phyloP scores from a whole-genome alignment of 352 stramenopile species.

The Phytophthora meadii region DNA sequence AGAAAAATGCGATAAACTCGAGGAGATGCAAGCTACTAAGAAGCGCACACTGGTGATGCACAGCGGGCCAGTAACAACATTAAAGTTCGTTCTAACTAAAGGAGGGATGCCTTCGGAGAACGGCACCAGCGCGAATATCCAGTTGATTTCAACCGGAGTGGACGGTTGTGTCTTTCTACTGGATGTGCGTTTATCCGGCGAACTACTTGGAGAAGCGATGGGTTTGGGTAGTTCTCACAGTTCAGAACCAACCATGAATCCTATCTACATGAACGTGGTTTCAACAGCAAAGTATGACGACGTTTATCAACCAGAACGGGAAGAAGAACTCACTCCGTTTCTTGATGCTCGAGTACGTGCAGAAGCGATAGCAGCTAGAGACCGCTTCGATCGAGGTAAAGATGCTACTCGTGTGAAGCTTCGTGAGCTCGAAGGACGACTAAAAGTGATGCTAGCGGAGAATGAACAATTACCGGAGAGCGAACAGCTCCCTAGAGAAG shows the following conservation, averaged over 20 bases:
- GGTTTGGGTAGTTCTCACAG: slow-evolving; percentile 9
- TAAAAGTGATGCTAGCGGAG: slow-evolving; percentile 72
- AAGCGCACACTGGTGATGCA: slow-evolving; percentile 74
- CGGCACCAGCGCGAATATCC: slow-evolving; percentile 39
- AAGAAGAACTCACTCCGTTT: slow-evolving; percentile 48
- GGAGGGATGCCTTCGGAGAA: slow-evolving; percentile 6
- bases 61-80: slow-evolving; percentile 57
- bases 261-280: slow-evolving; percentile 68
- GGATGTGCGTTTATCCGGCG: slow-evolving; percentile 50
- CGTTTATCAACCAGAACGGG: slow-evolving; percentile 57
- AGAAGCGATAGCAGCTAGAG: slow-evolving; percentile 47
- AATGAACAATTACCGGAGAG: slow-evolving; percentile 73
- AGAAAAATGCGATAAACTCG: slow-evolving; percentile 42
- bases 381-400: slow-evolving; percentile 72
- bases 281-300: slow-evolving; percentile 79
- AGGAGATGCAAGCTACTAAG: slow-evolving; percentile 72
- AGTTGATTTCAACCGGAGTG: slow-evolving; percentile 63
- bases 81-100: slow-evolving; percentile 54
- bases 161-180: slow-evolving; percentile 76
- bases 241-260: slow-evolving; percentile 40
- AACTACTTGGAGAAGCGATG: slow-evolving; percentile 41
- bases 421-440: slow-evolving; percentile 67
- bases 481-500: slow-evolving; percentile 80
- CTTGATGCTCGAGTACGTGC: slow-evolving; percentile 46
- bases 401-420: slow-evolving; percentile 69